phyloP scores from a whole-genome alignment of 2,329 filamentous ascomycete species.

The Xylariaceae sp. region DNA sequence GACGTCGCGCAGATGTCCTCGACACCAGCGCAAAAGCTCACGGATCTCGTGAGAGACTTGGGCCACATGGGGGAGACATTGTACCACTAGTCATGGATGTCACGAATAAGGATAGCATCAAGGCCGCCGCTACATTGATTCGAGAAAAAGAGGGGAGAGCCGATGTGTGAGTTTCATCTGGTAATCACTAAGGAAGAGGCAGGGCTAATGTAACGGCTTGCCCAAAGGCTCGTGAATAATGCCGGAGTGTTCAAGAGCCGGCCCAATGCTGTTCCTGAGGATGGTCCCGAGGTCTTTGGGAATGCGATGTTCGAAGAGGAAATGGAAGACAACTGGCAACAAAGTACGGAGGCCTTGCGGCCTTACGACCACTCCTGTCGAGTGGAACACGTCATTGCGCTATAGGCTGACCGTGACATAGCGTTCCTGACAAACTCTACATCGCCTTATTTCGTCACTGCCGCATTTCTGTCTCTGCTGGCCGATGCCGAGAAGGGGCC shows the following conservation, averaged over 20 bases:
- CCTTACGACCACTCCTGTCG: neutral
- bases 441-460: slow-evolving; percentile 47
- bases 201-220: neutral
- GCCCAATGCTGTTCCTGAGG: slow-evolving; percentile 9
- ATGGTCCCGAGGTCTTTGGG: slow-evolving; percentile 21
- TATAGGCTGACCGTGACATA: slow-evolving; percentile 5
- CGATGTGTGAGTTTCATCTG: slow-evolving; percentile 33
- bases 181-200: neutral
- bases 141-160: slow-evolving; percentile 47
- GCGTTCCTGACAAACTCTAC: slow-evolving; percentile 48
- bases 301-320: slow-evolving; percentile 21
- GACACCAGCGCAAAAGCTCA: slow-evolving; percentile 37
- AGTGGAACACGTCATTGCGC: neutral
- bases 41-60: slow-evolving; percentile 33
- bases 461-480: slow-evolving; percentile 50
- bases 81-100: slow-evolving; percentile 41
- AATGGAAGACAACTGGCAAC: slow-evolving; percentile 16
- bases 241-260: slow-evolving; percentile 38
- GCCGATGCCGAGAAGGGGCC: slow-evolving; percentile 41
- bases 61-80: slow-evolving; percentile 40
- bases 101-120: slow-evolving; percentile 45
- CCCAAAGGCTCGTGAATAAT: slow-evolving; percentile 42
- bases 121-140: slow-evolving; percentile 44
- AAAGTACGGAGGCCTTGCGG: slow-evolving; percentile 13
- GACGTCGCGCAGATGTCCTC: slow-evolving; percentile 39